Conservation (phyloP, 2,329 filamentous ascomycete species). For the Dothideomycetes sp. region DNA sequence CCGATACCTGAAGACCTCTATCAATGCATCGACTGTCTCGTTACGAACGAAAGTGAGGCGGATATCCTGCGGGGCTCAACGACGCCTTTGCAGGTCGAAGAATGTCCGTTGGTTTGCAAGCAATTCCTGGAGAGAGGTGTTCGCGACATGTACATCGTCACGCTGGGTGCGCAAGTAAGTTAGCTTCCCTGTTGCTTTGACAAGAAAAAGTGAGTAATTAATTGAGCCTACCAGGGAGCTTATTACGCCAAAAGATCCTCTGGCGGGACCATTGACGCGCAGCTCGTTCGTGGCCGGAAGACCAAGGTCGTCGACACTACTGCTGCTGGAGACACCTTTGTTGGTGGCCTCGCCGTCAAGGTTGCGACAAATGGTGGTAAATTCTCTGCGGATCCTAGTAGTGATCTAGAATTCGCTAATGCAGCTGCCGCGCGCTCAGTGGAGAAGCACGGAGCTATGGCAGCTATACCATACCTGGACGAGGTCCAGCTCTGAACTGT, state of each 20-base stretch:
- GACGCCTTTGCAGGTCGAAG: conserved; percentile 18
- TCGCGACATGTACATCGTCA: conserved; percentile 68
- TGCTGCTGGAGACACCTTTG: conserved; percentile 88
- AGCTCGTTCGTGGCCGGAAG: conserved; percentile 44
- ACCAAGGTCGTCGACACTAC: conserved; percentile 84
- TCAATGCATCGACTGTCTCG: conserved; percentile 59
- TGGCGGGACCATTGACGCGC: conserved; percentile 13
- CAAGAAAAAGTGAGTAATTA: conserved; percentile 64
- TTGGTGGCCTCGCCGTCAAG: conserved; percentile 72
- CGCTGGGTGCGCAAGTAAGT: conserved; percentile 62
- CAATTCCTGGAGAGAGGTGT: conserved; percentile 62
- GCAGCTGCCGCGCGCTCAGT: conserved; percentile 55
- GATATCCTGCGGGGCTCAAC: conserved; percentile 51
- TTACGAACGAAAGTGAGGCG: conserved; percentile 88
- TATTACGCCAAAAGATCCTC: conserved; percentile 19
- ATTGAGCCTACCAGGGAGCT: conserved; percentile 11
- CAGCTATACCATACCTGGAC: conserved; percentile 55
- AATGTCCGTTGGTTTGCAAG: conserved; percentile 2
- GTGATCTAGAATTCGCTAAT: conserved; percentile 51
- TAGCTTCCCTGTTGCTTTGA: too few relatives aligned
- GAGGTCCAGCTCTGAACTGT: conserved; percentile 30
- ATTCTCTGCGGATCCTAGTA: conserved; percentile 37
- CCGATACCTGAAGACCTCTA: conserved; percentile 57
- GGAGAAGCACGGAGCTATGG: conserved; percentile 53
- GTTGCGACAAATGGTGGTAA: conserved; percentile 44